A percentile compares a stretch with the other conserved stretches of the same genome.
phyloP scores from a whole-genome alignment of 192 early-diverging fungal genomes.

The Globomyces pollinis-pini region DNA sequence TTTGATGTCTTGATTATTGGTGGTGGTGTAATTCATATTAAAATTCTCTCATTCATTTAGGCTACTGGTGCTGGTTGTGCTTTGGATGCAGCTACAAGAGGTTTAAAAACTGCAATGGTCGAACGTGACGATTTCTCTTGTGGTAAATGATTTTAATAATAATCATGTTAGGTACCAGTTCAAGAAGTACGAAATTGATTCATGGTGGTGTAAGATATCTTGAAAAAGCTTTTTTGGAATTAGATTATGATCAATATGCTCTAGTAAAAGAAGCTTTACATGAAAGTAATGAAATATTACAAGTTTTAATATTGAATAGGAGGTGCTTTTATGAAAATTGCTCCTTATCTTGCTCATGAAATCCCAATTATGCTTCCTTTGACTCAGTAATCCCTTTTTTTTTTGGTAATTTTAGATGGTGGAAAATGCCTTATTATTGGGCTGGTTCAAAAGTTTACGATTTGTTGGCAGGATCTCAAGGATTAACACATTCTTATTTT shows the following conservation, averaged over 20 bases:
- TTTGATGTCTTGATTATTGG: slow-evolving; percentile 90
- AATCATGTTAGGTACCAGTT: slow-evolving; percentile 66
- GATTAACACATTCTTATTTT: slow-evolving; percentile 74
- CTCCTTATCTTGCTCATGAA: slow-evolving; percentile 88
- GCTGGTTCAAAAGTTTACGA: slow-evolving; percentile 90
- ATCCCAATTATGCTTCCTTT: slow-evolving; percentile 93
- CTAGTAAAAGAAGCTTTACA: slow-evolving; percentile 92
- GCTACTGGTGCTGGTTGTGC: slow-evolving; percentile 90
- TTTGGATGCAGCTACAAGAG: slow-evolving; percentile 87
- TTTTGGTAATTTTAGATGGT: no score
- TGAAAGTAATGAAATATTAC: slow-evolving; percentile 79
- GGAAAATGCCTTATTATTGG: slow-evolving; percentile 97
- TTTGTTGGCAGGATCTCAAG: slow-evolving; percentile 75
- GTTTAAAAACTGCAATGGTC: slow-evolving; percentile 86
- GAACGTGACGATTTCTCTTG: slow-evolving; percentile 93
- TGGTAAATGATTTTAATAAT: slow-evolving; percentile 44
- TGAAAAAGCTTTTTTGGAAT: slow-evolving; percentile 88
- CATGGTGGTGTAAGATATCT: slow-evolving; percentile 97
- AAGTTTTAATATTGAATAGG: background rate
- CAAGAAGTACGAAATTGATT: slow-evolving; percentile 88
- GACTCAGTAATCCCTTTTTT: no score
- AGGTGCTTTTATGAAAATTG: slow-evolving; percentile 83
- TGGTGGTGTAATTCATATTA: no score
- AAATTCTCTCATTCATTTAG: no score
- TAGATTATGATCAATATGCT: slow-evolving; percentile 95